Base-by-base conservation (phyloP, 352 stramenopile species). In the Phytophthora brassicae region DNA sequence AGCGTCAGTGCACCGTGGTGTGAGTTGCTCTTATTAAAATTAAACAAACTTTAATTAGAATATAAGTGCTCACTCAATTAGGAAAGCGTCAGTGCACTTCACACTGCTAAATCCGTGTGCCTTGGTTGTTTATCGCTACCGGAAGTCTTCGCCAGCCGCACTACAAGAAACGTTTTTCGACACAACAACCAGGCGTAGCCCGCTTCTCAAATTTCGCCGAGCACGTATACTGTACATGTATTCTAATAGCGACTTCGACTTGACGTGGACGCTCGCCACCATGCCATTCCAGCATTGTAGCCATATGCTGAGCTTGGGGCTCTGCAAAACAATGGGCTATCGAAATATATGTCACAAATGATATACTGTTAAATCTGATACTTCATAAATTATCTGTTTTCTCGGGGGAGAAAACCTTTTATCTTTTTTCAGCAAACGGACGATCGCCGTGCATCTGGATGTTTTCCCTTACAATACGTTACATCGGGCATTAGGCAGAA, bases 401-500 rank as follows among this genome's bases (percentile, higher is more conserved):
- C 29, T n/a, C 56, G 9, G 17, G 24, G n/a, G 31, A 42, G 14
- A n/a, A 46, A 53, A 58, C 23, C 6, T 70, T 29, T 33, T 48
- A 13, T 43, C 45, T 23, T 66, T 68, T 64, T 62, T 39, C 38
- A 46, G 33, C 60, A 64, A 64, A 54, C 7, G 42, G 50, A 70
- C 61, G 45, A 66, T 48, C 13, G 5, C n/a, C n/a, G n/a, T n/a
- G 26, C 26, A 31, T 14, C 66, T 60, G 41, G 61, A 62, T 45
- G 38, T 31, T 43, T 56, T 52, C 60, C 46, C 28, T 19, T 39
- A 69, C 53, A 72, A 62, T 64, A 49, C 57, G 49, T 70, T 70
- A 64, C 62, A 47, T 23, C 41, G 20, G 22, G 9, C 14, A 41
- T 24, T 16, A 44, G 12, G 35, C 54, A 55, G 50, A 53, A n/a